phyloP scores from a whole-genome alignment of 768 basidiomycete genomes.

The Pisolithus marmoratus region DNA sequence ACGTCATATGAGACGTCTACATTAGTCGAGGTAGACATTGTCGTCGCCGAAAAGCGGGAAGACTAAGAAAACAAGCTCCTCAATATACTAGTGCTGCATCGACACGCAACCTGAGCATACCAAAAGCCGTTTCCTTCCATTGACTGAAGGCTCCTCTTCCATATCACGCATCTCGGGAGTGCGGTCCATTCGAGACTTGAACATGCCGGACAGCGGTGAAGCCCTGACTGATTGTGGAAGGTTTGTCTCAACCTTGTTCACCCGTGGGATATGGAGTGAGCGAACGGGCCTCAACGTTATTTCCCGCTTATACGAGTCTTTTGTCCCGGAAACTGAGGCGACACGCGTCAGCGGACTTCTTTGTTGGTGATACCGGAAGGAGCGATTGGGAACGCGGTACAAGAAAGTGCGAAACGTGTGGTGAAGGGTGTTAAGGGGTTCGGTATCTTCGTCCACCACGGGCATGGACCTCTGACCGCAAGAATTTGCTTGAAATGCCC shows the following conservation, averaged over 20 bases:
- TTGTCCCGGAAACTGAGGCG: slow-evolving; percentile 26
- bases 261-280: slow-evolving; percentile 16
- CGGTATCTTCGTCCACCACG: slow-evolving; percentile 15
- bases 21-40: slow-evolving; percentile 29
- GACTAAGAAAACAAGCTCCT: slow-evolving; percentile 10
- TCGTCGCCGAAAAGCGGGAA: slow-evolving; percentile 33
- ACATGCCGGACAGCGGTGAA: neutral
- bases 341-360: slow-evolving; percentile 17
- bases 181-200: neutral
- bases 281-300: slow-evolving; percentile 10
- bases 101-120: slow-evolving; percentile 9
- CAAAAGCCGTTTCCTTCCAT: slow-evolving; percentile 1
- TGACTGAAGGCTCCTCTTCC: neutral
- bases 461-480: slow-evolving; percentile 11
- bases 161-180: neutral
- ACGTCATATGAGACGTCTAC: slow-evolving; percentile 11
- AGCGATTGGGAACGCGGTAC: slow-evolving; percentile 15
- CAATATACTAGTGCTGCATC: neutral
- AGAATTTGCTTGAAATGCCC: slow-evolving; percentile 8
- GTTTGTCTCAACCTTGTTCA: slow-evolving; percentile 13
- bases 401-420: slow-evolving; percentile 26
- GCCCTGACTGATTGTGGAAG: neutral
- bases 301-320: slow-evolving; percentile 27
- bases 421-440: slow-evolving; percentile 21
- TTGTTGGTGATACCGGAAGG: slow-evolving; percentile 9